phyloP scores from a whole-genome alignment of 139 green algal genomes.

The Nannochloris sp. region DNA sequence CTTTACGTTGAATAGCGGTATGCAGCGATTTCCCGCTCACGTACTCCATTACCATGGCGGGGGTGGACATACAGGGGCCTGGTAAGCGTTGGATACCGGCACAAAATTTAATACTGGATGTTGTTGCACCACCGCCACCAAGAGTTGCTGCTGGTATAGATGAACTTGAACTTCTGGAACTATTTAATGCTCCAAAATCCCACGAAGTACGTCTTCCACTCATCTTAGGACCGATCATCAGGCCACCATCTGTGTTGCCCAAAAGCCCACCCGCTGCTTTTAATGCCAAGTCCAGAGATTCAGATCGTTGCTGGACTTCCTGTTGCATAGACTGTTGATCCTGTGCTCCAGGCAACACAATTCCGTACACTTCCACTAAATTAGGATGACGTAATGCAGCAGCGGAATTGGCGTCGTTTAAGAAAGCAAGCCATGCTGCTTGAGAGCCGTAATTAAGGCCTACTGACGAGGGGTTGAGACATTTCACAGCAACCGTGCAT shows the following conservation, averaged over 20 bases:
- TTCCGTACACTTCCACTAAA: slow-evolving; percentile 46
- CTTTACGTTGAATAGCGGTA: neutral
- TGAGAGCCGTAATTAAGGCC: slow-evolving; percentile 9
- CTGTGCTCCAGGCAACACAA: neutral
- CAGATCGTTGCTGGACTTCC: too few species aligned
- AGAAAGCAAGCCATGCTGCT: slow-evolving; percentile 24
- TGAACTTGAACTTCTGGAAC: too few species aligned
- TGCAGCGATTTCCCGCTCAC: slow-evolving; percentile 31
- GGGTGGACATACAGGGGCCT: slow-evolving; percentile 4
- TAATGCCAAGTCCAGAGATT: too few species aligned
- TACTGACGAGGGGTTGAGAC: slow-evolving; percentile 39
- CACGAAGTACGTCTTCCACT: neutral
- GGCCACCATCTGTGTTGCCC: neutral
- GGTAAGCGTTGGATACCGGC: slow-evolving; percentile 1
- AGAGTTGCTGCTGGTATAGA: too few species aligned
- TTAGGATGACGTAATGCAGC: slow-evolving; percentile 48
- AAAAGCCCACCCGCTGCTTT: too few species aligned
- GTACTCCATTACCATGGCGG: slow-evolving; percentile 50
- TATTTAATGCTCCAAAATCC: too few species aligned
- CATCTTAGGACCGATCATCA: neutral
- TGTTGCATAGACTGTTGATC: too few species aligned
- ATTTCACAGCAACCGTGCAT: slow-evolving; percentile 48
- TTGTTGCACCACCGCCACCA: too few species aligned
- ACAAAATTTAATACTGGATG: too few species aligned
- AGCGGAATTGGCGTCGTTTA: slow-evolving; percentile 41